These are phyloP conservation scores for Hemileccinum rubropunctum DNA, from an alignment of 768 basidiomycete genomes.

Conservation along the genomic window DNA sequence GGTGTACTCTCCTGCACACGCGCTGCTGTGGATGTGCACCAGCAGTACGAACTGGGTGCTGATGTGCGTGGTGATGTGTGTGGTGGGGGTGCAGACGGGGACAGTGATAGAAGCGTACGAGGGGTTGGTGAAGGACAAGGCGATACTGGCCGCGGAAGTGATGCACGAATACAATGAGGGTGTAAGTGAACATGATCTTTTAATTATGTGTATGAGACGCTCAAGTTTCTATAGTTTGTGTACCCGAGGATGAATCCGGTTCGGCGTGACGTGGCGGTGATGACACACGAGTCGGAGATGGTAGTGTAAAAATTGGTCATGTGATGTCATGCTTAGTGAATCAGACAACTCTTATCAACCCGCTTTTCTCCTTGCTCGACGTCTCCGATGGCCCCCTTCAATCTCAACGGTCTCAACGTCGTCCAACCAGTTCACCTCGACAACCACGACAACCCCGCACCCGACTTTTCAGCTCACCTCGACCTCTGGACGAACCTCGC, in stretches of 20 bases:
- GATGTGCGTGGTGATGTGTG: constrained; percentile 65
- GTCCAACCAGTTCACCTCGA: constrained; percentile 52
- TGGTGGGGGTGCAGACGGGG: constrained; percentile 63
- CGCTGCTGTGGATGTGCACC: constrained; percentile 69
- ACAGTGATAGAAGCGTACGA: constrained; percentile 43
- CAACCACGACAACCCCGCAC: constrained; percentile 57
- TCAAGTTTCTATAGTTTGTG: constrained; percentile 59
- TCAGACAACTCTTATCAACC: constrained; percentile 15
- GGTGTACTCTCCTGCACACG: constrained; percentile 77
- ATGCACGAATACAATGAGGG: constrained; percentile 81
- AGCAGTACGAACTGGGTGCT: constrained; percentile 74
- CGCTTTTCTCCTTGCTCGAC: not conserved
- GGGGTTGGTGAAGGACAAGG: constrained; percentile 68
- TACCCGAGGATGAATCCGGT: constrained; percentile 78
- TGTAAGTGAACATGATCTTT: constrained; percentile 40
- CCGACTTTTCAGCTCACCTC: constrained; percentile 74
- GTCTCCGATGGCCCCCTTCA: constrained; percentile 53
- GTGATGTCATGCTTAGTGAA: constrained; percentile 7
- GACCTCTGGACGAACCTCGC: constrained; percentile 82
- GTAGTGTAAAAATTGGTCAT: constrained; percentile 20
- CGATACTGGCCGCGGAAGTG: constrained; percentile 73
- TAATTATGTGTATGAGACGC: not conserved
- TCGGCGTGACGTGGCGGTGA: constrained; percentile 73
- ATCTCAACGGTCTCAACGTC: constrained; percentile 78
- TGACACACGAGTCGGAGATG: constrained; percentile 84